phyloP scores from a whole-genome alignment of 2,329 filamentous ascomycete genomes.

The Gaeumannomyces tritici region DNA sequence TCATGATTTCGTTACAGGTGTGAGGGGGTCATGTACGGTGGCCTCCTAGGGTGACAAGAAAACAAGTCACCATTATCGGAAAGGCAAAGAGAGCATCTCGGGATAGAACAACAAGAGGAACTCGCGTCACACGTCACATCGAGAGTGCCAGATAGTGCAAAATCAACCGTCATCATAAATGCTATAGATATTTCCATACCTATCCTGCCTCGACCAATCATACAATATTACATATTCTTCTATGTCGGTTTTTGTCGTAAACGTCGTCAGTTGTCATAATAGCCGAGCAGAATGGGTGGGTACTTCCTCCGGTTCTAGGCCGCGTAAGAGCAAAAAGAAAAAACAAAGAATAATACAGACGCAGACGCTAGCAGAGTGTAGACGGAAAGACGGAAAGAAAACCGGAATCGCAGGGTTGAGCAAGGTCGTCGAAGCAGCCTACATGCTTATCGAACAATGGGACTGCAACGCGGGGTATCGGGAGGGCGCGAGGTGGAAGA shows the following conservation, averaged over 20 bases:
- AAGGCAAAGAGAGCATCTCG: background rate
- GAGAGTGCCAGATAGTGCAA: background rate
- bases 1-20: background rate
- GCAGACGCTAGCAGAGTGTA: background rate
- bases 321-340: too few species aligned
- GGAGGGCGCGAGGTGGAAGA: background rate
- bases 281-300: background rate
- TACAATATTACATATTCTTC: background rate
- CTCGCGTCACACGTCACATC: too few species aligned
- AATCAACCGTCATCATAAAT: background rate
- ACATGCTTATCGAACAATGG: background rate
- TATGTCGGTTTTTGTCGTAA: background rate
- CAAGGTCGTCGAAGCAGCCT: background rate
- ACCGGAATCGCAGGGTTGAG: background rate
- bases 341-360: too few species aligned
- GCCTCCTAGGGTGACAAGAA: background rate
- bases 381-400: background rate
- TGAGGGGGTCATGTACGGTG: background rate
- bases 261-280: background rate
- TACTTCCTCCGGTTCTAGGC: background rate
- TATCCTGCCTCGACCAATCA: background rate
- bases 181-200: background rate
- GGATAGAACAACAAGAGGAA: background rate
- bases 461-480: too few species aligned
- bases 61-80: too few species aligned